Evolutionary conservation across 179 eudicot species (phyloP).

Genomic region (Gypsophila paniculata): DNA sequence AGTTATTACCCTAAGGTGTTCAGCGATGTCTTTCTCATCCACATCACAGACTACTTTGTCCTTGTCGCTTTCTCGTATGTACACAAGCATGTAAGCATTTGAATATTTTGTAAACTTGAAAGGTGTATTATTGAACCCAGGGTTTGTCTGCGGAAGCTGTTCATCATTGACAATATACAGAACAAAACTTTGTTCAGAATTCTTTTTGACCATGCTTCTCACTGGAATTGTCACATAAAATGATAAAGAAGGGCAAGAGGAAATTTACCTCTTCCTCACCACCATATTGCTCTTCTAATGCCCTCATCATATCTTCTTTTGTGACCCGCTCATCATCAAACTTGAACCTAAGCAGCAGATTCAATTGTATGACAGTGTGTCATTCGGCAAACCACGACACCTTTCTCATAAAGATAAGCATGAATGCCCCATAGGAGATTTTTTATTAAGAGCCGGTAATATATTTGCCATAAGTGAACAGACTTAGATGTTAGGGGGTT

Average conservation of each 20-base stretch:
- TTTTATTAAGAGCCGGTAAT: neutral
- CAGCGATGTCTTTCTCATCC: conserved; percentile 84
- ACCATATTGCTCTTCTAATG: conserved; percentile 82
- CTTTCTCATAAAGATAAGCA: neutral
- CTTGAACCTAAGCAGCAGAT: conserved; percentile 48
- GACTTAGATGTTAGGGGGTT: neutral
- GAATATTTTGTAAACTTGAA: conserved; percentile 84
- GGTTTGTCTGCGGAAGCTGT: conserved; percentile 76
- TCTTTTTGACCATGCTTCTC: conserved; percentile 1
- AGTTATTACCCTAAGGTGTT: conserved; percentile 68
- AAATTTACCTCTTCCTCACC: conserved; percentile 85
- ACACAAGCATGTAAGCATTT: conserved; percentile 92
- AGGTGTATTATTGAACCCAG: conserved; percentile 73
- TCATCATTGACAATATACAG: conserved; percentile 11
- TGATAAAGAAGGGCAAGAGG: conserved; percentile 3
- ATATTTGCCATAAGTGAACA: neutral
- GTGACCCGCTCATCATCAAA: conserved; percentile 94
- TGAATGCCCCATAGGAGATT: neutral
- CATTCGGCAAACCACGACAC: neutral
- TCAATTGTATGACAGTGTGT: neutral
- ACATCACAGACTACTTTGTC: conserved; percentile 78
- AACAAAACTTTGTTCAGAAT: conserved; percentile 8
- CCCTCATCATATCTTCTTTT: conserved; percentile 71
- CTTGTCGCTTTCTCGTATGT: conserved; percentile 80
- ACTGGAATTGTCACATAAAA: neutral